Percentiles rank a stretch among this genome's conserved stretches.
phyloP scores from a whole-genome alignment of 2,329 filamentous ascomycete species.

The Fusarium secorum region DNA sequence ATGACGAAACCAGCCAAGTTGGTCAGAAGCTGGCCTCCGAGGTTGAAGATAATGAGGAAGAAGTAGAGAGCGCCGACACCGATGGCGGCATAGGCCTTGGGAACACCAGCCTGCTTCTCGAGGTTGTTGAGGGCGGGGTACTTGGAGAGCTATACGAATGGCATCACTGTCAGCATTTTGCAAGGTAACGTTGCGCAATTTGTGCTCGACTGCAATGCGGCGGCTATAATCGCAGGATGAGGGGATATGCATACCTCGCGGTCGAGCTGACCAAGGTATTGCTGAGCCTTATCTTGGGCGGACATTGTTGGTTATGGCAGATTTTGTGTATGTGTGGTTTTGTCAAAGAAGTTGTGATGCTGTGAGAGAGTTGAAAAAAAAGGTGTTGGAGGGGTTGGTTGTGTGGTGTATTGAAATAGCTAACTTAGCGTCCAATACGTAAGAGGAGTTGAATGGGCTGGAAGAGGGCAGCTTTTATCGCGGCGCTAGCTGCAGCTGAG shows the following conservation, averaged over 20 bases:
- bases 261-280: conserved; percentile 81
- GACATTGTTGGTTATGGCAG: conserved; percentile 59
- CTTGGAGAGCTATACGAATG: conserved; percentile 74
- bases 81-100: conserved; percentile 85
- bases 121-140: conserved; percentile 85
- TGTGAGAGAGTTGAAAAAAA: conserved; percentile 23
- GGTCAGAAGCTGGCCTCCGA: conserved; percentile 85
- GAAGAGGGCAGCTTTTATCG: conserved; percentile 42
- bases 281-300: conserved; percentile 78
- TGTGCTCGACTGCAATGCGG: conserved; percentile 18
- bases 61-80: conserved; percentile 82
- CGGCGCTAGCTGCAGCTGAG: conserved; percentile 37
- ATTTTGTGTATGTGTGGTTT: conserved; percentile 41
- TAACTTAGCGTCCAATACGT: conserved; percentile 32
- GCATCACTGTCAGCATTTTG: conserved; percentile 38
- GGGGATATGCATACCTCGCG: conserved; percentile 70
- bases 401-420: conserved; percentile 33
- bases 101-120: conserved; percentile 82
- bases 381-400: conserved; percentile 31
- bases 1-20: conserved; percentile 86
- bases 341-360: conserved; percentile 22
- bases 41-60: conserved; percentile 92
- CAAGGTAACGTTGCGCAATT: conserved; percentile 17
- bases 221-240: not conserved
- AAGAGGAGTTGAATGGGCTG: conserved; percentile 22